Conservation (phyloP, 805 yeast species). For the Wickerhamomyces rabaulensis region DNA sequence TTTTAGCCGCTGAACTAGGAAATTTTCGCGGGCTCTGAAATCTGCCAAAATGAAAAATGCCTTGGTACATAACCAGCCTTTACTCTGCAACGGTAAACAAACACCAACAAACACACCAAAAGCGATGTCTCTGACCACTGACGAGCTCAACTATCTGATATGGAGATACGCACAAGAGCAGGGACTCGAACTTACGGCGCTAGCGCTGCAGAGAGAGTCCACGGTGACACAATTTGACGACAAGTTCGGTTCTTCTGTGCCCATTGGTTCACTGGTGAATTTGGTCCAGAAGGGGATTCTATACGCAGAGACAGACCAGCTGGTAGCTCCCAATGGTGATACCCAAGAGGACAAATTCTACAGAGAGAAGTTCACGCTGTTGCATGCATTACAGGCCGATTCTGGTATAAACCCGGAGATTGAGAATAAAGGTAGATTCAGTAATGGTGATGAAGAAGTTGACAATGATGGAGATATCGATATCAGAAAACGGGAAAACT, state of each 20-base stretch:
- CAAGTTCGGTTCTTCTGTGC: conserved; percentile 44
- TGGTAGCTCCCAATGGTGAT: conserved; percentile 35
- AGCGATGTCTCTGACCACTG: conserved; percentile 73
- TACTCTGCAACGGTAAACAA: neutral
- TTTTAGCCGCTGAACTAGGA: neutral
- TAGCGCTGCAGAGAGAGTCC: conserved; percentile 74
- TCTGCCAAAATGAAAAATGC: neutral
- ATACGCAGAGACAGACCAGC: conserved; percentile 63
- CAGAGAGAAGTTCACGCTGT: conserved; percentile 40
- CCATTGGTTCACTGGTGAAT: conserved; percentile 77
- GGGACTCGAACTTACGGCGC: conserved; percentile 70
- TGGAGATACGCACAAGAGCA: conserved; percentile 92
- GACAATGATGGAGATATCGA: conserved; percentile 2
- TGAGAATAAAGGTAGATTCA: conserved; percentile 26
- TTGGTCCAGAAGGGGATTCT: conserved; percentile 83
- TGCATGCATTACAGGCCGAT: conserved; percentile 48
- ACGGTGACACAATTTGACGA: conserved; percentile 53
- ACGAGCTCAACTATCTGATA: conserved; percentile 81
- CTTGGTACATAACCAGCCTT: neutral
- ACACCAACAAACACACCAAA: neutral
- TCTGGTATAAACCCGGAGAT: conserved; percentile 26
- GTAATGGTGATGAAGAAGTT: conserved; percentile 4
- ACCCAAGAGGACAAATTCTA: conserved; percentile 18
- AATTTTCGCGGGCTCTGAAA: neutral
- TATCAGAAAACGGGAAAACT: conserved; percentile 5